These are phyloP conservation scores for Leucosporidium yakuticum DNA, from an alignment of 768 basidiomycete species.

Conservation along the genomic window DNA sequence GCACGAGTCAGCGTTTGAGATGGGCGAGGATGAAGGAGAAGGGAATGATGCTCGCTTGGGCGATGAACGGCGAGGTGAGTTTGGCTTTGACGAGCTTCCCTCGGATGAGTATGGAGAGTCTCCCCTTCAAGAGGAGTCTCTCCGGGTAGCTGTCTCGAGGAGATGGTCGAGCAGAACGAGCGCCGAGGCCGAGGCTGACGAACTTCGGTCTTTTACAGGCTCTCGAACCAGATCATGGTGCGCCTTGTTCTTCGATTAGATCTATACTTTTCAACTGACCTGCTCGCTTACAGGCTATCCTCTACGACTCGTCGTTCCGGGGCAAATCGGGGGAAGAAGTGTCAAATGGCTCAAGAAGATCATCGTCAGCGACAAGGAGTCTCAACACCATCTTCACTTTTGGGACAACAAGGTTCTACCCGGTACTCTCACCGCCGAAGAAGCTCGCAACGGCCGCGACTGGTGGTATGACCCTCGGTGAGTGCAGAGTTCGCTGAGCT, in stretches of 20 bases:
- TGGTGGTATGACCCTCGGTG: slow-evolving; percentile 57
- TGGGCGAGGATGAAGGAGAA: slow-evolving; percentile 50
- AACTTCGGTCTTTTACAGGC: slow-evolving; percentile 38
- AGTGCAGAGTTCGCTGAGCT: not conserved
- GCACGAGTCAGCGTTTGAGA: slow-evolving; percentile 51
- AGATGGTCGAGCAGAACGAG: no score
- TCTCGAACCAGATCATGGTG: slow-evolving; percentile 59
- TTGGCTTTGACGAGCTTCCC: no score
- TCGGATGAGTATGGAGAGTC: not conserved
- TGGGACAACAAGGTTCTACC: slow-evolving; percentile 62
- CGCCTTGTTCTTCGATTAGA: no score
- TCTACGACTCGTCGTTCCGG: slow-evolving; percentile 58
- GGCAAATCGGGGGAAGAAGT: slow-evolving; percentile 53
- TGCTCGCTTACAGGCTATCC: slow-evolving; percentile 45
- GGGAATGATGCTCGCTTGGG: slow-evolving; percentile 56
- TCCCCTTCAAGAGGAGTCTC: no score
- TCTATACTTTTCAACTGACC: no score
- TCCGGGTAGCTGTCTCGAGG: no score
- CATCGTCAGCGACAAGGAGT: slow-evolving; percentile 52
- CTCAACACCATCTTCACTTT: slow-evolving; percentile 52
- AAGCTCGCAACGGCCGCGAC: slow-evolving; percentile 50
- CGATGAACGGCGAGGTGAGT: slow-evolving; percentile 53
- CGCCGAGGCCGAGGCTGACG: not conserved
- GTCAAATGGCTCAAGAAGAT: slow-evolving; percentile 57
- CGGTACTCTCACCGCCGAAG: slow-evolving; percentile 51